A percentile compares a stretch with the other conserved stretches of the same genome.
Evolutionary conservation across 306 rosid species (phyloP).

Genomic region (Prunus mira): DNA sequence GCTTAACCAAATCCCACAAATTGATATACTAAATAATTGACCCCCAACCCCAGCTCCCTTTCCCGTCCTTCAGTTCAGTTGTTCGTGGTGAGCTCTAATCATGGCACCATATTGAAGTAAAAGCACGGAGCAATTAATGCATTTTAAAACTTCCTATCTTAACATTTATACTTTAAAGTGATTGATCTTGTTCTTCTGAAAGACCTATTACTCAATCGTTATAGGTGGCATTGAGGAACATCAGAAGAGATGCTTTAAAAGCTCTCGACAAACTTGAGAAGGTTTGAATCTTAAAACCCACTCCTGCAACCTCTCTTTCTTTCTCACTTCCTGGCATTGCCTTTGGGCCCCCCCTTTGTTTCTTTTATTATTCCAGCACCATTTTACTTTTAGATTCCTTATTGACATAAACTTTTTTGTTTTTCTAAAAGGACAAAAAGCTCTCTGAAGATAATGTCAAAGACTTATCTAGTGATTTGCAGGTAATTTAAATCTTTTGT

Average conservation of each 20-base stretch:
- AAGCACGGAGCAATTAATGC: background rate
- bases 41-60: background rate
- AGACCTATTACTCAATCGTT: constrained; percentile 14
- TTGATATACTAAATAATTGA: constrained; percentile 4
- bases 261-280: constrained; percentile 95
- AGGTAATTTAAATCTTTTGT: constrained; percentile 50
- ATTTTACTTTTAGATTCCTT: constrained; percentile 15
- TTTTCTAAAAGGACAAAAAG: constrained; percentile 65
- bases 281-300: constrained; percentile 50
- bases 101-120: background rate
- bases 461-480: constrained; percentile 85
- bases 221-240: constrained; percentile 91
- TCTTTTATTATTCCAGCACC: background rate
- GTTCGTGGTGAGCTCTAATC: background rate
- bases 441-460: constrained; percentile 87
- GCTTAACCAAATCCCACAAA: constrained; percentile 13
- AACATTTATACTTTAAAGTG: background rate
- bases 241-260: constrained; percentile 93
- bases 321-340: constrained; percentile 7
- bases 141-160: background rate
- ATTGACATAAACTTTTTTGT: constrained; percentile 14
- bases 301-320: constrained; percentile 7
- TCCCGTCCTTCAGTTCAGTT: background rate
- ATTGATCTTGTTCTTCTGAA: constrained; percentile 24
- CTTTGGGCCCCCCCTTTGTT: background rate